phyloP scores from a whole-genome alignment of 495 filamentous ascomycete genomes.

The Xylaria palmicola region DNA sequence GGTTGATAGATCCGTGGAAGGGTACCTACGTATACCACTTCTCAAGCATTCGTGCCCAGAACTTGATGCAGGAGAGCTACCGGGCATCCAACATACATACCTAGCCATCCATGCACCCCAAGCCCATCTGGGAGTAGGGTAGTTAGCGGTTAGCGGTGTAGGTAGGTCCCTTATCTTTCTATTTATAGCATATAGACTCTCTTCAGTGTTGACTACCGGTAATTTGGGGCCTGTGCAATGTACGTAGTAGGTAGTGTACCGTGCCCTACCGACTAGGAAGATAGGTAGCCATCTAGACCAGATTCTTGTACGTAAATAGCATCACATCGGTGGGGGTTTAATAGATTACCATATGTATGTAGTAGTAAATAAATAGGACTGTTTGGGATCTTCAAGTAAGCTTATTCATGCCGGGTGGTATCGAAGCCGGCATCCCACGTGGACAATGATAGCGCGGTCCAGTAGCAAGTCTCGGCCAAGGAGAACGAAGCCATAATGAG shows the following conservation, averaged over 20 bases:
- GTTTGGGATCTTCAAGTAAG: background rate
- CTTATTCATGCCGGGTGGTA: background rate
- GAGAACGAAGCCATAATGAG: too few relatives aligned
- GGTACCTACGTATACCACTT: too few relatives aligned
- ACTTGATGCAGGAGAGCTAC: too few relatives aligned
- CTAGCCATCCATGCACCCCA: background rate
- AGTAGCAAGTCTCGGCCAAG: too few relatives aligned
- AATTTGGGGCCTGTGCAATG: too few relatives aligned
- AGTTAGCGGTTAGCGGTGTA: background rate
- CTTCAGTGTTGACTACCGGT: background rate
- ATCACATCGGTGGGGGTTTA: too few relatives aligned
- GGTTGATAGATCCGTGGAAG: too few relatives aligned
- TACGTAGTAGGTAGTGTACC: background rate
- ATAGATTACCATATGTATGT: too few relatives aligned
- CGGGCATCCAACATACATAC: too few relatives aligned
- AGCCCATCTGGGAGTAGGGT: background rate
- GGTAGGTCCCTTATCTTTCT: slow-evolving; percentile 4
- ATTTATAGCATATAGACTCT: slow-evolving; percentile 3
- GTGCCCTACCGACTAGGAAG: background rate
- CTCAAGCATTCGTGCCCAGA: too few relatives aligned
- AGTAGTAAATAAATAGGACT: background rate
- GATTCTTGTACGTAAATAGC: too few relatives aligned
- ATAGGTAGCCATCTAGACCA: too few relatives aligned
- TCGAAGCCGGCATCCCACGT: background rate
- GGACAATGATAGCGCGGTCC: background rate